Evolutionary conservation across 176 grass and related monocot genomes (phyloP), one percentile per base, ranked within the genome.

Genomic region (Microstegium vimineum): DNA sequence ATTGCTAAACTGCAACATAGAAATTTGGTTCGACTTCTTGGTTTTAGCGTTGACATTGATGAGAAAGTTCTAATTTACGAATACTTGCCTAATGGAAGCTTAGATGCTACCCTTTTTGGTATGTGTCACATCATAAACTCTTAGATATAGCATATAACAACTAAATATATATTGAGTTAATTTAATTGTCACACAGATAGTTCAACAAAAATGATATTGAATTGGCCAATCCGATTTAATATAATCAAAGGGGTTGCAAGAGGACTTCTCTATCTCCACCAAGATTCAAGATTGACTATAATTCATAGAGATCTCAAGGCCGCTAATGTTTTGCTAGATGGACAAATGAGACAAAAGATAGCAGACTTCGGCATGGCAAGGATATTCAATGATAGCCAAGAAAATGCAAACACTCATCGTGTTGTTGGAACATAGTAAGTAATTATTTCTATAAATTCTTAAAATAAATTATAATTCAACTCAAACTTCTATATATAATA

Each of bases 241-340:
- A 82, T 91, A 73, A 81, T 87, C 15, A 66, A 84, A 66, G 89
- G 85, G 6, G 45, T 85, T 35, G 85, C 81, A 59, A 77, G 80
- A 45, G 89, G 89, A 56, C 85, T 88, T 20, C 76, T 91, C 10
- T 91, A 91, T 30, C 85, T 91, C 18, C 85, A 91, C 31, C 70
- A 77, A 32, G 85, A 87, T 65, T 87, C 85, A 37, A 91, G 85
- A 60, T 45, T 81, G 41, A 86, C 75, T 2, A 74, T 90, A 77
- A 15, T 81, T 6, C 78, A 81, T 70, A 67, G 78, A 30, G 78
- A 75, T 75, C 62, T 87, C 10, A 88, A 91, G 73, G 52, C 85
- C 0, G 17, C 62, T 6, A 91, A 87, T 76, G 25, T 91, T 71
- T 77, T 91, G 47, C 54, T 91, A 18, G 85, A 91, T 76, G 25